A percentile compares a stretch with the other conserved stretches of the same genome.
Evolutionary conservation across 225 moss, liverwort and hornwort genomes (phyloP).

Genomic region (Thuidium tamariscinum): DNA sequence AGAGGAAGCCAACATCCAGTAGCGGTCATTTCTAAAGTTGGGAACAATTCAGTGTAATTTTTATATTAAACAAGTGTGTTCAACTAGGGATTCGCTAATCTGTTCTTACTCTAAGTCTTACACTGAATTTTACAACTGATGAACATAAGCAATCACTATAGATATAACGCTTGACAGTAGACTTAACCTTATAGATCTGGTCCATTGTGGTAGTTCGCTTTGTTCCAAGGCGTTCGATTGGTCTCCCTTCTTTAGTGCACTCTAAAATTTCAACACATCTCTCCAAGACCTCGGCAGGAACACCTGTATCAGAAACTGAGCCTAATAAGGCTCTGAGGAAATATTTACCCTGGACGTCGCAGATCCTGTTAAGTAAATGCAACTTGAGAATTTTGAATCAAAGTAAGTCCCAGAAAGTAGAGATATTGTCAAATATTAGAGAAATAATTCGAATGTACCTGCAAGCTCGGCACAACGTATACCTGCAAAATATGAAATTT

Average conservation of each 20-base stretch:
- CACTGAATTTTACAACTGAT: background rate
- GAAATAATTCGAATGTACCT: conserved; percentile 19
- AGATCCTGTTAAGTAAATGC: background rate
- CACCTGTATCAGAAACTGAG: conserved; percentile 28
- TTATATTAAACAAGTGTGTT: background rate
- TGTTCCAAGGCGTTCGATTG: conserved; percentile 48
- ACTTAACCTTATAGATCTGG: conserved; percentile 44
- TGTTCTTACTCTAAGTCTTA: background rate
- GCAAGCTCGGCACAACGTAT: conserved; percentile 88
- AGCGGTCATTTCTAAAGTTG: background rate
- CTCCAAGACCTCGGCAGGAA: conserved; percentile 46
- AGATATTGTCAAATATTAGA: background rate
- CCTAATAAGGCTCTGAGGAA: background rate
- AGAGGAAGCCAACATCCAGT: background rate
- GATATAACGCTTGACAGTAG: background rate
- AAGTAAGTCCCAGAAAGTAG: background rate
- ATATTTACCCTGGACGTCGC: background rate
- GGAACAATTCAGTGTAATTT: background rate
- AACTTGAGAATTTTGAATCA: background rate
- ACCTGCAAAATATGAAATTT: conserved; percentile 34
- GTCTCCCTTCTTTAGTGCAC: conserved; percentile 28
- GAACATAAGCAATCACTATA: background rate
- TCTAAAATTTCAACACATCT: conserved; percentile 53
- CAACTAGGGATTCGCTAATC: background rate
- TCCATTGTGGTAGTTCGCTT: conserved; percentile 50